A percentile compares a stretch with the other conserved stretches of the same genome.
phyloP scores from a whole-genome alignment of 1,284 basidiomycete genomes.

The Rhodotorula mucilaginosa region DNA sequence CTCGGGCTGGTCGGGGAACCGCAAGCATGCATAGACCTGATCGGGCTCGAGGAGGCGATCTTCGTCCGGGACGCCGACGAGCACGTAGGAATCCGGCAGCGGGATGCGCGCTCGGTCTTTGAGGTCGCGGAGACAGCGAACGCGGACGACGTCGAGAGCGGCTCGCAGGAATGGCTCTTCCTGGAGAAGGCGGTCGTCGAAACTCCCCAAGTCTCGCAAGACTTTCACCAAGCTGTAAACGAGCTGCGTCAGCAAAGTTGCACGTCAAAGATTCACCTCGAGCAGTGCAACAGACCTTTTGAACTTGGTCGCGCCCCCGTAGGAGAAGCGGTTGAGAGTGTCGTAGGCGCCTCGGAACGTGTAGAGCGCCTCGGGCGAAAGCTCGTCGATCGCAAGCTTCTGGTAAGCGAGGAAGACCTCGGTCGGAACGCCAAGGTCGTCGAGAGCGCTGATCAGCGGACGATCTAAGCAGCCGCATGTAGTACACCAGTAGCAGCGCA shows the following conservation, averaged over 20 bases:
- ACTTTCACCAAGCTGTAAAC: slow-evolving; percentile 45
- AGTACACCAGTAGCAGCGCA: not conserved
- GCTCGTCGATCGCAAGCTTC: slow-evolving; percentile 55
- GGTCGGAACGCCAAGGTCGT: slow-evolving; percentile 42
- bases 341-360: slow-evolving; percentile 50
- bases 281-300: slow-evolving; percentile 39
- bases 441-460: slow-evolving; percentile 46
- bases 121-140: slow-evolving; percentile 64
- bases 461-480: slow-evolving; percentile 26
- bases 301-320: slow-evolving; percentile 57
- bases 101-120: slow-evolving; percentile 69
- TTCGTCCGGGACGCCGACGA: slow-evolving; percentile 75
- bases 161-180: slow-evolving; percentile 59
- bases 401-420: slow-evolving; percentile 42
- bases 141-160: slow-evolving; percentile 58
- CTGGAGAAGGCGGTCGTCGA: slow-evolving; percentile 6
- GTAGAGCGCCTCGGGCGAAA: slow-evolving; percentile 53
- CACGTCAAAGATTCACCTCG: not conserved
- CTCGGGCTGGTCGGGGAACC: slow-evolving; percentile 28
- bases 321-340: slow-evolving; percentile 52
- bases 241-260: not conserved
- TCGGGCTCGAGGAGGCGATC: slow-evolving; percentile 54
- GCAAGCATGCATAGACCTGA: slow-evolving; percentile 55
- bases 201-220: slow-evolving; percentile 1
- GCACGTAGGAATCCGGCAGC: slow-evolving; percentile 63